Conservation (phyloP, 768 basidiomycete species). For the Auriculariales sp. region DNA sequence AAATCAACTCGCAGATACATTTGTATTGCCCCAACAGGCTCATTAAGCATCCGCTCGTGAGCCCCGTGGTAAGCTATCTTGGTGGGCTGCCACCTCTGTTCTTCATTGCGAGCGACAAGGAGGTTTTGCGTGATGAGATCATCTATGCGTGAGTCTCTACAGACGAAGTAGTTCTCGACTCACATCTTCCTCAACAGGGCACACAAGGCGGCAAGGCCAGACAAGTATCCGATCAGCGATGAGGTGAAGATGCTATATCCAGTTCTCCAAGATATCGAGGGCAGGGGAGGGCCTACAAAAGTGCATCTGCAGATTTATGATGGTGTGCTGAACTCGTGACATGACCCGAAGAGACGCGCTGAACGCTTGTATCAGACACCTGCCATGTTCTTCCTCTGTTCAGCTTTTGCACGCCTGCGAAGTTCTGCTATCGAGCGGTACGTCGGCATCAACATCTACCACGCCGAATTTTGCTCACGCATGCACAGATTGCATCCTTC, state of each 20-base stretch:
- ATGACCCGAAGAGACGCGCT: conserved; percentile 1
- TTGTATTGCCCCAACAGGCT: conserved; percentile 72
- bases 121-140: conserved; percentile 85
- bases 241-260: conserved; percentile 20
- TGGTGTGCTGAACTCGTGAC: conserved; percentile 25
- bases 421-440: conserved; percentile 54
- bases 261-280: background rate
- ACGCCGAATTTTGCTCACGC: too few species aligned
- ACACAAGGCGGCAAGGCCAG: conserved; percentile 82
- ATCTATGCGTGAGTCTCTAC: conserved; percentile 47
- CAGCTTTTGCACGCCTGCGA: conserved; percentile 49
- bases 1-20: conserved; percentile 52
- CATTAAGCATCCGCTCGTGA: conserved; percentile 59
- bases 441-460: too few species aligned
- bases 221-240: conserved; percentile 45
- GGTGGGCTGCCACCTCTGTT: conserved; percentile 84
- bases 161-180: too few species aligned
- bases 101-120: conserved; percentile 76
- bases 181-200: too few species aligned
- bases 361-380: conserved; percentile 13
- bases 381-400: conserved; percentile 66
- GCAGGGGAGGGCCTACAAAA: conserved; percentile 21
- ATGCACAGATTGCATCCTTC: conserved; percentile 11
- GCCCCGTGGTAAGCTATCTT: conserved; percentile 55
- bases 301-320: conserved; percentile 93